These are phyloP conservation scores for Saksenaea vasiformis DNA, from an alignment of 371 early-diverging fungal species.

Conservation along the genomic window DNA sequence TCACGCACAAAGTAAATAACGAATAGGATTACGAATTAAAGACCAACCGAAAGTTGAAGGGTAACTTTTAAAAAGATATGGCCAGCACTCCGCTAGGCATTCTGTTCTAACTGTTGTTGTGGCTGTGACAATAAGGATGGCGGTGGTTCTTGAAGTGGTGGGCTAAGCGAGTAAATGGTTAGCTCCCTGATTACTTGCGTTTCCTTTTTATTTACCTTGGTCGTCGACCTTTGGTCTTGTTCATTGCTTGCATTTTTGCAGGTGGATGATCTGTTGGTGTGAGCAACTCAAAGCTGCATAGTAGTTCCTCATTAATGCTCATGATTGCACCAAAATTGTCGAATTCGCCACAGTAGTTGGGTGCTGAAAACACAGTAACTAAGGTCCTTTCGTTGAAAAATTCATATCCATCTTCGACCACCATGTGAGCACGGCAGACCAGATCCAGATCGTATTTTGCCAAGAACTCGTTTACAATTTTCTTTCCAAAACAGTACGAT, in stretches of 20 bases:
- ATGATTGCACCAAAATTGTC: slow-evolving; percentile 98
- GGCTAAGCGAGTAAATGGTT: not conserved
- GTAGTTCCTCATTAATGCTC: slow-evolving; percentile 94
- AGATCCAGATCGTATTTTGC: slow-evolving; percentile 89
- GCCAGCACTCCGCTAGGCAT: not conserved
- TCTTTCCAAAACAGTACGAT: slow-evolving; percentile 85
- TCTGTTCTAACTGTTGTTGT: not conserved
- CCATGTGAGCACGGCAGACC: slow-evolving; percentile 96
- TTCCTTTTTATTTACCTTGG: slow-evolving; percentile 12
- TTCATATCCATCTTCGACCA: slow-evolving; percentile 96
- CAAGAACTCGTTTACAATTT: slow-evolving; percentile 87
- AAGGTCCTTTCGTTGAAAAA: slow-evolving; percentile 93
- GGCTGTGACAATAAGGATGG: not conserved
- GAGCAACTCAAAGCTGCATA: slow-evolving; percentile 75
- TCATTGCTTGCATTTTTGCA: slow-evolving; percentile 13
- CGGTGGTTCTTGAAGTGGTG: not conserved
- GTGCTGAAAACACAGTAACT: slow-evolving; percentile 94
- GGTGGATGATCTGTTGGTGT: slow-evolving; percentile 28
- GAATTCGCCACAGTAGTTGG: slow-evolving; percentile 97
- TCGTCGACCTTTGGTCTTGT: slow-evolving; percentile 12
- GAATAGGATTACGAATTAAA: not conserved
- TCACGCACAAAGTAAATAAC: not conserved
- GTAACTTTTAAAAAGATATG: not conserved
- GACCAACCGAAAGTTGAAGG: not conserved
- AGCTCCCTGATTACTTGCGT: not conserved